Percentiles rank a stretch among this genome's conserved stretches.
These are phyloP conservation scores for Fusarium goolgardi DNA, from an alignment of 2,329 filamentous ascomycete genomes.

Conservation along the genomic window DNA sequence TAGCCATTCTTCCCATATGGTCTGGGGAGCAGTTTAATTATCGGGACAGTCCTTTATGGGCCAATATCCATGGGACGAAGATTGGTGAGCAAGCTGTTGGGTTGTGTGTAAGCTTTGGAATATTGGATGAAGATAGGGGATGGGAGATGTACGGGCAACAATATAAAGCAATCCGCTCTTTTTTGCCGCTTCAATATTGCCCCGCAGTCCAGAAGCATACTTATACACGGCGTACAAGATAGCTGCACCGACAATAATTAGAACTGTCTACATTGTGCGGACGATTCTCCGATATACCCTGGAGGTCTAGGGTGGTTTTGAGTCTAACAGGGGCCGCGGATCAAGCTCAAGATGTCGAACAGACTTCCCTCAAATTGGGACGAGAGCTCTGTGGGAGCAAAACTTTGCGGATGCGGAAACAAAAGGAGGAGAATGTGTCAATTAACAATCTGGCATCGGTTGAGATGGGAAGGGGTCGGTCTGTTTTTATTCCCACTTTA, in stretches of 20 bases:
- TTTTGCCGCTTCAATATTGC: conserved; percentile 63
- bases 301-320: conserved; percentile 10
- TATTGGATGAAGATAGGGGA: neutral
- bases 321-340: neutral
- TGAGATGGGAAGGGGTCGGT: neutral
- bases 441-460: neutral
- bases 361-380: neutral
- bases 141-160: conserved; percentile 59
- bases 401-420: neutral
- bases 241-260: conserved; percentile 49
- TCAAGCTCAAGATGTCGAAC: neutral
- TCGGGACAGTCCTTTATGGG: conserved; percentile 64
- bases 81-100: conserved; percentile 61
- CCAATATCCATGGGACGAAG: conserved; percentile 66
- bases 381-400: neutral
- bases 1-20: conserved; percentile 67
- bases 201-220: conserved; percentile 51
- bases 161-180: conserved; percentile 64
- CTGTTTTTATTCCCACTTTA: neutral
- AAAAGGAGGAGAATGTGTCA: neutral
- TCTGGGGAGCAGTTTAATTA: conserved; percentile 66
- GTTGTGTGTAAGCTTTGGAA: neutral
- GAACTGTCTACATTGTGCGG: conserved; percentile 52
- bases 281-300: neutral
- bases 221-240: conserved; percentile 51